Evolutionary conservation across 805 yeast species (phyloP).

Genomic region (Candida arabinofermentans): DNA sequence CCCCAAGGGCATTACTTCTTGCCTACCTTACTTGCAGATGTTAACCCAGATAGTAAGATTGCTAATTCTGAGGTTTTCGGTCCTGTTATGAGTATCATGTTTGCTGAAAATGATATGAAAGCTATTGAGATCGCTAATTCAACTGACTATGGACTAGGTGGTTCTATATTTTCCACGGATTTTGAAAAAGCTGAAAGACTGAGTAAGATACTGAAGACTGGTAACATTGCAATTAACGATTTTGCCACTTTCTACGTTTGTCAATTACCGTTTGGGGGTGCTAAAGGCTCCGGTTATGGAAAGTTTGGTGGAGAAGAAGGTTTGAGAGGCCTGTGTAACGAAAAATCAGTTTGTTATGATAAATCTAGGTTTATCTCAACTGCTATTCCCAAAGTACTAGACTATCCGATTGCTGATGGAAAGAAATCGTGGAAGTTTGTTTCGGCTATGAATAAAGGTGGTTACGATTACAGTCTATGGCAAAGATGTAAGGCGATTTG

Average conservation of each 20-base stretch:
- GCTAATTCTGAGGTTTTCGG: constrained; percentile 94
- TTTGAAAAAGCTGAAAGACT: constrained; percentile 55
- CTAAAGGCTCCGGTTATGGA: constrained; percentile 90
- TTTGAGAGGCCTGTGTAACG: constrained; percentile 79
- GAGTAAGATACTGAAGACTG: constrained; percentile 64
- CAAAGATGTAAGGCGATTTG: constrained; percentile 54
- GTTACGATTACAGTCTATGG: constrained; percentile 77
- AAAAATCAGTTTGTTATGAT: constrained; percentile 86
- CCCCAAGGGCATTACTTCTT: constrained; percentile 93
- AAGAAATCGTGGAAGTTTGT: constrained; percentile 89
- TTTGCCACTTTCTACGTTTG: constrained; percentile 95
- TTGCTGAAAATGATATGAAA: constrained; percentile 59
- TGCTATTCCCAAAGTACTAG: constrained; percentile 81
- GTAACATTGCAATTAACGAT: constrained; percentile 95
- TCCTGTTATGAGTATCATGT: constrained; percentile 79
- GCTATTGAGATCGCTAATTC: constrained; percentile 78
- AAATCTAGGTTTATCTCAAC: constrained; percentile 74
- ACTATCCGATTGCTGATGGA: constrained; percentile 83
- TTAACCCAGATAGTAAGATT: constrained; percentile 68
- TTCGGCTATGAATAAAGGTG: constrained; percentile 73
- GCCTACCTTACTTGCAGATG: constrained; percentile 86
- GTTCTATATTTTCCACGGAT: constrained; percentile 77
- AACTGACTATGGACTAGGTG: constrained; percentile 87
- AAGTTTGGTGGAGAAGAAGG: constrained; percentile 99
- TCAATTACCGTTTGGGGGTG: constrained; percentile 97